A percentile compares a stretch with the other conserved stretches of the same genome.
Conservation (phyloP, 2,329 filamentous ascomycete species). For the Alternaria arborescens region DNA sequence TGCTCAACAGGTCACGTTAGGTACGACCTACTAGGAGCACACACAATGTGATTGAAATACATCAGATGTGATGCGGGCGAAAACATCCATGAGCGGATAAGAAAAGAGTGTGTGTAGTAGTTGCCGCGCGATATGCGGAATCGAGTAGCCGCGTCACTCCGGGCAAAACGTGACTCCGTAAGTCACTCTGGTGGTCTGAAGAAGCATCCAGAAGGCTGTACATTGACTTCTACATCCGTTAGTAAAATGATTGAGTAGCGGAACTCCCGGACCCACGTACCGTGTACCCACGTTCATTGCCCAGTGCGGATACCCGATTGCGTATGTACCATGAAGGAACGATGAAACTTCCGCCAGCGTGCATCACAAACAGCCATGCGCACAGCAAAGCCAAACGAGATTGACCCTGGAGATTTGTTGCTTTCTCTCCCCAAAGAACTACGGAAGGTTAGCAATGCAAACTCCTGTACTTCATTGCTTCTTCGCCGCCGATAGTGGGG, state of each 20-base stretch:
- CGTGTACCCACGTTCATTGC: no score
- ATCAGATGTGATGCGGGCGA: neutral
- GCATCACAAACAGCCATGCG: neutral
- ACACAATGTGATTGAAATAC: neutral
- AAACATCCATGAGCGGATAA: neutral
- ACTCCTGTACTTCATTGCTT: neutral
- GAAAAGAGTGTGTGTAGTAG: neutral
- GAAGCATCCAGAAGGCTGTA: neutral
- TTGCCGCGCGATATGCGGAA: neutral
- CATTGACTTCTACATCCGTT: neutral
- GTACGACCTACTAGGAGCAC: neutral
- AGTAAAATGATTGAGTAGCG: neutral
- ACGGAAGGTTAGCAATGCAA: neutral
- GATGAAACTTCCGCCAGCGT: neutral
- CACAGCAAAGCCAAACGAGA: neutral
- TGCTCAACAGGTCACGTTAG: neutral
- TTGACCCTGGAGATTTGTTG: neutral
- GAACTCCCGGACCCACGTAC: no score
- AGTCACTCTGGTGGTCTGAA: neutral
- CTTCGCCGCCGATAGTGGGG: neutral
- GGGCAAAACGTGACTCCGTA: neutral
- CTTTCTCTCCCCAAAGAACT: neutral
- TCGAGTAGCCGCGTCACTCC: neutral
- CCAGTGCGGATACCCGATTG: no score
- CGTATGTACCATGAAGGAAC: neutral